A percentile compares a stretch with the other conserved stretches of the same genome.
These are phyloP conservation scores for Domatiomyces globalis DNA, from an alignment of 2,329 filamentous ascomycete genomes.

Conservation along the genomic window DNA sequence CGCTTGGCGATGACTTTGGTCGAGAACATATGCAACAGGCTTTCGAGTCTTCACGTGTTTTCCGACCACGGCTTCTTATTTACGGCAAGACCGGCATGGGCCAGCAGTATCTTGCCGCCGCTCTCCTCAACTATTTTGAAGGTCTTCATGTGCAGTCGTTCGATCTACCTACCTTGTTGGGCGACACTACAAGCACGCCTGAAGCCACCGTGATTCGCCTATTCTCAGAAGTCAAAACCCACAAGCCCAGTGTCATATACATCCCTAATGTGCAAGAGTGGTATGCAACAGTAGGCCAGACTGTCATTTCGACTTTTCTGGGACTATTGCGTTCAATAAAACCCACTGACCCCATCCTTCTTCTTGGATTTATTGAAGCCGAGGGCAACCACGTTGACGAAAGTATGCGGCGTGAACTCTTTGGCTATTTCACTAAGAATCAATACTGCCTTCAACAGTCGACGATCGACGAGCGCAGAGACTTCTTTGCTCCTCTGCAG, in stretches of 20 bases:
- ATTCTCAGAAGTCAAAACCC: slow-evolving; percentile 81
- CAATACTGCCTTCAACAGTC: slow-evolving; percentile 57
- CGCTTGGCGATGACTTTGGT: slow-evolving; percentile 69
- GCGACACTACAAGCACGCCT: slow-evolving; percentile 62
- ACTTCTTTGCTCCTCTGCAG: slow-evolving; percentile 66
- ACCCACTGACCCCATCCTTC: slow-evolving; percentile 77
- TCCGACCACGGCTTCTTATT: slow-evolving; percentile 74
- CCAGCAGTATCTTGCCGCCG: slow-evolving; percentile 74
- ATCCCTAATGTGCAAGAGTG: slow-evolving; percentile 82
- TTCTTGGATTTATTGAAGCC: slow-evolving; percentile 72
- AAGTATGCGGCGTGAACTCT: slow-evolving; percentile 58
- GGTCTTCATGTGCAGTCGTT: slow-evolving; percentile 90
- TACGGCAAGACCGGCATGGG: slow-evolving; percentile 80
- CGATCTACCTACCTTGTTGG: slow-evolving; percentile 73
- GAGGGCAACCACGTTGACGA: slow-evolving; percentile 54
- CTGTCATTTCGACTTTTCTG: slow-evolving; percentile 63
- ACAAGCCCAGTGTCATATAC: slow-evolving; percentile 92
- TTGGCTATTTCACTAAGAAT: slow-evolving; percentile 73
- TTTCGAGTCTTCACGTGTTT: slow-evolving; percentile 78
- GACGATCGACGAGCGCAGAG: slow-evolving; percentile 45
- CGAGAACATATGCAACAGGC: slow-evolving; percentile 63
- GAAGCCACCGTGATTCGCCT: slow-evolving; percentile 83
- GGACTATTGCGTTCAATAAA: slow-evolving; percentile 68
- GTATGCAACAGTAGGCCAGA: slow-evolving; percentile 55
- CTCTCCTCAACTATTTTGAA: slow-evolving; percentile 80